Evolutionary conservation across 2,329 filamentous ascomycete genomes (phyloP), one percentile per base, ranked within the genome.

Genomic region (Rachicladosporium sp.): DNA sequence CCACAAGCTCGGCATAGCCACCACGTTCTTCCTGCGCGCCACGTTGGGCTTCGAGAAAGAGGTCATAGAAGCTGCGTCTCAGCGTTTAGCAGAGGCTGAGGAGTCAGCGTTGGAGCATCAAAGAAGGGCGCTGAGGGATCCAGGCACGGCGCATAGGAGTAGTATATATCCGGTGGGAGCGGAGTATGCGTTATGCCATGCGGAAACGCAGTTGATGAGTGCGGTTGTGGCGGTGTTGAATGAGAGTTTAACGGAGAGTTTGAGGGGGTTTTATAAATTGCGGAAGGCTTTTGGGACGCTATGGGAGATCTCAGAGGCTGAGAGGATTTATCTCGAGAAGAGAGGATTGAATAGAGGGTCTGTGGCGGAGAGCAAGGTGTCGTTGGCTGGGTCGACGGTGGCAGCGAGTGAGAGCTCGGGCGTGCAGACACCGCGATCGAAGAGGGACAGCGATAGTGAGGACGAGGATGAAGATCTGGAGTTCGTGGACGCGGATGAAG

Each of bases 181-280:
- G 39, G 39, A 41, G 39, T 34, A 37, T 37, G 15, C 23, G 33
- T 40, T 41, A 8, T 36, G 11, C 11, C 15, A 10, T 29, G 39
- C 35, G 39, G 34, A 36, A 35, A 35, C 30, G 35, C 35, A 94
- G 60, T 70, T 95, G 46, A 93, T 95, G 81, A 74, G 76, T 41
- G 88, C 88, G 1, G 80, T 98, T 1, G 78, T 95, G 1, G 85
- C 78, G 0, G 84, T 96, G 10, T 66, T 96, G 51, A 93, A 93
- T 49, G 91, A 96, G 65, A 94, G 84, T 56, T 64, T 96, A 51
- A 89, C 88, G 0, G 91, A 96, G 59, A 86, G 79, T 10, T 75
- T 96, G 59, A 86, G 81, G 61, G 86, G 86, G 4, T 96, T 96
- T 55, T 93, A 93, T 57, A 93, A 91, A 61, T 63, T 96, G 50